Base-by-base conservation (phyloP, 2,329 filamentous ascomycete genomes). In the Exophiala xenobiotica region DNA sequence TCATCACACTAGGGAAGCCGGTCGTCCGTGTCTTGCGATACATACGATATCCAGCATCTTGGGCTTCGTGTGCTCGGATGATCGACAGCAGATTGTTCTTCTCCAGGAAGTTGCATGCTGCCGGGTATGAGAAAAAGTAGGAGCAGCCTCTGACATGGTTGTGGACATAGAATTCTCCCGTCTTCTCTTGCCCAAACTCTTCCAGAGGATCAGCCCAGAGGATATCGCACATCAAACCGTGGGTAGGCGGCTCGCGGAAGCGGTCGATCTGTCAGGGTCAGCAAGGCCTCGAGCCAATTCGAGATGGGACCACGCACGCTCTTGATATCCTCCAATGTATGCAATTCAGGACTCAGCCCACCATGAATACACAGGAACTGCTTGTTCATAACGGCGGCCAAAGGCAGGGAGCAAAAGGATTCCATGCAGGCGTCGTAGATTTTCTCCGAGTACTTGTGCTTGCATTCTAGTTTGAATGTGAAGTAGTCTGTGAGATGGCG, bases 371-470 rank as follows among this genome's bases (percentile, higher is more conserved):
- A 99, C 62, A 99, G 77, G 73, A 99, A 99, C 72, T 99, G 93
- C 79, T 99, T 99, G 82, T 99, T 99, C 93, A 99, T 99, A 62
- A 99, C 86, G 22, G 93, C 93, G 51, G 93, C 93, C 63, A 99
- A 78, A 23, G 93, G 93, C 58, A 99, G 77, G 59, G 87, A 81
- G 75, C 93, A 99, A 79, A 99, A 99, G 0, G 93, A 95, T 61
- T 99, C 92, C 83, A 96, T 95, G 75, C 93, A 97, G 51, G 93
- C 92, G 67, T 99, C 92, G 70, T 99, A 99, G 54, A 99, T 82
- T 59, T 82, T 82, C 75, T 97, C 93, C 26, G 90, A 96, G 75
- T 99, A 99, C 73, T 99, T 99, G 82, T 99, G 93, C 77, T 96
- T 96, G 80, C 93, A 99, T 73, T 99, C 93, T 52, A 99, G 85